Conservation (phyloP, 495 filamentous ascomycete species). For the Aspergillus sparsus region DNA sequence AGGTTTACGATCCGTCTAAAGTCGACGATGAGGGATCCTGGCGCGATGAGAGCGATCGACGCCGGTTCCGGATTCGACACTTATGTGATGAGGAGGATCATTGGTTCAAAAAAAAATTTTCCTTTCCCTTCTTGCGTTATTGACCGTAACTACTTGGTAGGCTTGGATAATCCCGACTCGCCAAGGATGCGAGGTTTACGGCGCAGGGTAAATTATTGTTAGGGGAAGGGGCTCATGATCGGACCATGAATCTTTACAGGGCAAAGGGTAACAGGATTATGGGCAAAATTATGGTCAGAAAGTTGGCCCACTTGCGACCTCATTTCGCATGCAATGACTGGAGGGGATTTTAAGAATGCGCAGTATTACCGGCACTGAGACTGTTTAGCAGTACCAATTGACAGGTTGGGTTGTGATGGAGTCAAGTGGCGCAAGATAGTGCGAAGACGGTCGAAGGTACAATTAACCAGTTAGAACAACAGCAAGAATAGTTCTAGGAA, state of each 20-base stretch:
- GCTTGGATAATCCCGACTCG: constrained; percentile 14
- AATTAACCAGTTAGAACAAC: constrained; percentile 16
- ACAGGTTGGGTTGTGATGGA: constrained; percentile 26
- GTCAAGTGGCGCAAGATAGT: constrained; percentile 31
- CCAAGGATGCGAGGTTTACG: constrained; percentile 4
- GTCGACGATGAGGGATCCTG: constrained; percentile 30
- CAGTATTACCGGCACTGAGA: constrained; percentile 11
- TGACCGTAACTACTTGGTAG: constrained; percentile 15
- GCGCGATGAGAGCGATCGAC: constrained; percentile 35
- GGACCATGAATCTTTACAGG: background rate
- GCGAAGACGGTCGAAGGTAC: constrained; percentile 19
- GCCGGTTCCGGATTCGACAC: constrained; percentile 28
- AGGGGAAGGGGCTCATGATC: constrained; percentile 13
- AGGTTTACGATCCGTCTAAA: constrained; percentile 27
- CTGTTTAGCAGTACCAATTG: constrained; percentile 20
- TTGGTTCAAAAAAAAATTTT: constrained; percentile 31
- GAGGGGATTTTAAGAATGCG: constrained; percentile 8
- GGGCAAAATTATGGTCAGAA: background rate
- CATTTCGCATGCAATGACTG: constrained; percentile 8
- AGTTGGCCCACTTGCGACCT: constrained; percentile 10
- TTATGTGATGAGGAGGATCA: constrained; percentile 27
- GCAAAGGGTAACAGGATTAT: constrained; percentile 1
- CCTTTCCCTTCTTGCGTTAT: constrained; percentile 14
- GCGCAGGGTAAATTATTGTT: background rate
- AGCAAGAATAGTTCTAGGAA: background rate